Conservation (phyloP, 2,329 filamentous ascomycete genomes). For the Pestalotiopsis sp. region DNA sequence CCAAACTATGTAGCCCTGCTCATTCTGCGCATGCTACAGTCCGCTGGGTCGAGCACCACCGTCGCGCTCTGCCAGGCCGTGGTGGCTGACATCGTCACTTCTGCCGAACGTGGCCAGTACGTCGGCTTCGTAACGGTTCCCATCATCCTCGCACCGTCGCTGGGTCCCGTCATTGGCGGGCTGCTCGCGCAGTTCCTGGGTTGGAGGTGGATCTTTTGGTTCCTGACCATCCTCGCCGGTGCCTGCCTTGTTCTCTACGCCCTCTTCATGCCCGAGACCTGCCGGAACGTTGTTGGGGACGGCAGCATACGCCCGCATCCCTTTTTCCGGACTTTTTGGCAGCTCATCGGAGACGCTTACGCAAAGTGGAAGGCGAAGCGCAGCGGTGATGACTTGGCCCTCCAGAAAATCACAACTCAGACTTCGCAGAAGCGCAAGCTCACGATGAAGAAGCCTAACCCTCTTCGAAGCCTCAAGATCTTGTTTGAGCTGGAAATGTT, state of each 20-base stretch:
- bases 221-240: conserved; percentile 25
- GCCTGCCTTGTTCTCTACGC: conserved; percentile 17
- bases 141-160: conserved; percentile 40
- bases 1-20: conserved; percentile 48
- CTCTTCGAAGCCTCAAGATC: conserved; percentile 35
- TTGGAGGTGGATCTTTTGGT: conserved; percentile 29
- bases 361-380: conserved; percentile 1
- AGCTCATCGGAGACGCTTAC: conserved; percentile 23
- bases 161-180: conserved; percentile 54
- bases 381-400: conserved; percentile 10
- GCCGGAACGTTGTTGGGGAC: conserved; percentile 45
- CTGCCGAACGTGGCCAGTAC: conserved; percentile 57
- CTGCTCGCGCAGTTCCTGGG: conserved; percentile 45
- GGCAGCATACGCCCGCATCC: conserved; percentile 39
- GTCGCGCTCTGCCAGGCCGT: conserved; percentile 55
- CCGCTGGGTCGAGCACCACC: conserved; percentile 54
- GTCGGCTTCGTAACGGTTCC: conserved; percentile 51
- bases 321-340: conserved; percentile 27
- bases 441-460: conserved; percentile 30
- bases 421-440: conserved; percentile 20
- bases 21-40: conserved; percentile 51
- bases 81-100: conserved; percentile 59
- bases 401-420: conserved; percentile 16
- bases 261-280: conserved; percentile 41
- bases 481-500: conserved; percentile 39